These are phyloP conservation scores for Phyllosticta paracitricarpa DNA, from an alignment of 2,329 filamentous ascomycete genomes.

Conservation along the genomic window DNA sequence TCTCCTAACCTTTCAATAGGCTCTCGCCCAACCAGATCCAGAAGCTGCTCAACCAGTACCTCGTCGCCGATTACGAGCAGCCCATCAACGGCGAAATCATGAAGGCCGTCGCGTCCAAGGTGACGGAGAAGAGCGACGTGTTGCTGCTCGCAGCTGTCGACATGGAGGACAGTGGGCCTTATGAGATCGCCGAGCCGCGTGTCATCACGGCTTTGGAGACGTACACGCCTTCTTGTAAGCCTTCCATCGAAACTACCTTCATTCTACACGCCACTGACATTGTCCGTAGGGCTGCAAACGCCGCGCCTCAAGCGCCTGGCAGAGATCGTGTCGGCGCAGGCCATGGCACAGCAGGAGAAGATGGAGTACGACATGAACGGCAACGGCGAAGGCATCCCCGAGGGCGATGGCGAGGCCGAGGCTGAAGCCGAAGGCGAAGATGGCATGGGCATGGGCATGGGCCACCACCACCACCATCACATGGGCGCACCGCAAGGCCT, in stretches of 20 bases:
- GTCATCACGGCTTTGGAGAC: constrained; percentile 95
- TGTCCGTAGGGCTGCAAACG: constrained; percentile 72
- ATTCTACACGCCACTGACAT: background rate
- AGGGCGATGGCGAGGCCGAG: background rate
- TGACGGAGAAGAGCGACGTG: constrained; percentile 97
- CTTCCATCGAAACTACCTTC: background rate
- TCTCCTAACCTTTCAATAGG: background rate
- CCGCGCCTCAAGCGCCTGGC: constrained; percentile 88
- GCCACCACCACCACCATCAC: background rate
- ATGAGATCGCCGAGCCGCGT: constrained; percentile 94
- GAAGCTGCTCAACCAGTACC: constrained; percentile 95
- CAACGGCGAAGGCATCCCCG: constrained; percentile 12
- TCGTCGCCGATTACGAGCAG: constrained; percentile 97
- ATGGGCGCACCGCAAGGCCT: constrained; percentile 35
- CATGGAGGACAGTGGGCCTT: constrained; percentile 97
- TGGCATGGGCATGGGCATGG: background rate
- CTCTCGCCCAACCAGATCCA: constrained; percentile 98
- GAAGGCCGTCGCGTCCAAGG: constrained; percentile 94
- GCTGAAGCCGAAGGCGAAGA: constrained; percentile 32
- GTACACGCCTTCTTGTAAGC: constrained; percentile 92
- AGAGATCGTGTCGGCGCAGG: constrained; percentile 96
- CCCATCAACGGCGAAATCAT: constrained; percentile 99
- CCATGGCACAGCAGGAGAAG: constrained; percentile 90
- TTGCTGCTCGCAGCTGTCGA: constrained; percentile 88
- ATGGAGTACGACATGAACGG: constrained; percentile 44